Conservation (phyloP, 352 stramenopile genomes). For the Pythium aristosporum region DNA sequence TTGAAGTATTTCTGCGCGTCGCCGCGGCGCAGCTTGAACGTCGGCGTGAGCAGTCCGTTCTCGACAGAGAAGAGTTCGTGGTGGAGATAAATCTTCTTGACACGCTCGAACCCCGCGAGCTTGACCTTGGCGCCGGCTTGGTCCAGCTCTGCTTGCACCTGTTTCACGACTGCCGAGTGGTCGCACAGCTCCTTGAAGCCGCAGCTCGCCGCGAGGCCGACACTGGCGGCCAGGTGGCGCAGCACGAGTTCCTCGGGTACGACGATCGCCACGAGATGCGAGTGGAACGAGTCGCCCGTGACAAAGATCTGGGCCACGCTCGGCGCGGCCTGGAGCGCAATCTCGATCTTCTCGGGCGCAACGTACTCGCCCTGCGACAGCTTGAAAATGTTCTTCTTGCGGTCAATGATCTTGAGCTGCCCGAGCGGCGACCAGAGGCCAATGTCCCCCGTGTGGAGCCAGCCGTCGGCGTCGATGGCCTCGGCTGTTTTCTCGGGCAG, state of each 20-base stretch:
- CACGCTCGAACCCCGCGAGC: slow-evolving; percentile 93
- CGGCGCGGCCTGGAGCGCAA: slow-evolving; percentile 84
- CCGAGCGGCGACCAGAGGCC: slow-evolving; percentile 93
- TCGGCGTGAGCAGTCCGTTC: slow-evolving; percentile 95
- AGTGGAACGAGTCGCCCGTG: slow-evolving; percentile 95
- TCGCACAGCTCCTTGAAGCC: slow-evolving; percentile 52
- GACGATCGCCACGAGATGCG: slow-evolving; percentile 92
- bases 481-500: slow-evolving; percentile 91
- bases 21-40: slow-evolving; percentile 94
- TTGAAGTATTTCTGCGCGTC: slow-evolving; percentile 65
- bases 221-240: slow-evolving; percentile 33
- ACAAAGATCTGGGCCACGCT: slow-evolving; percentile 96
- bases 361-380: slow-evolving; percentile 96
- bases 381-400: slow-evolving; percentile 96
- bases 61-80: slow-evolving; percentile 90
- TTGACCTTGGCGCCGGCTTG: slow-evolving; percentile 47
- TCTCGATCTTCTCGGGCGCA: slow-evolving; percentile 97
- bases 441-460: slow-evolving; percentile 97
- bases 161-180: slow-evolving; percentile 39
- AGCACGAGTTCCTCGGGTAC: slow-evolving; percentile 71
- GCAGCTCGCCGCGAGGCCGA: slow-evolving; percentile 31
- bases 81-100: slow-evolving; percentile 91
- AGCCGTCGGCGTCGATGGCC: slow-evolving; percentile 90
- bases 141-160: slow-evolving; percentile 53
- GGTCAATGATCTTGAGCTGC: slow-evolving; percentile 89